These are phyloP conservation scores for Neohortaea acidophila DNA, from an alignment of 495 filamentous ascomycete genomes.

Conservation along the genomic window DNA sequence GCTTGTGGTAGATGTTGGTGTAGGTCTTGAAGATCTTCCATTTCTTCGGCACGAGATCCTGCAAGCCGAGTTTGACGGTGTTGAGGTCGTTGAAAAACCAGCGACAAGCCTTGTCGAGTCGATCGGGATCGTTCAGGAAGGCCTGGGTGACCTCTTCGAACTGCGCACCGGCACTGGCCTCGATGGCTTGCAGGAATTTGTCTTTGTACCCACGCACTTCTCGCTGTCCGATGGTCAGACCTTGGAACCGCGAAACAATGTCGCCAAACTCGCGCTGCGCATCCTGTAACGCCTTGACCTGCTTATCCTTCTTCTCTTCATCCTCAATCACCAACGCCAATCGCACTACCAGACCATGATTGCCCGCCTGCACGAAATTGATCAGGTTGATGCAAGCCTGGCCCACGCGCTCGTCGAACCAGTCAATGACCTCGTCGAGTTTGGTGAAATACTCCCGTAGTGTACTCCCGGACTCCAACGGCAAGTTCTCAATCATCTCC, in stretches of 20 bases:
- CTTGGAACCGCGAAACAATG: constrained; percentile 81
- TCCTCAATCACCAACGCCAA: constrained; percentile 84
- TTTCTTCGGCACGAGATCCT: constrained; percentile 79
- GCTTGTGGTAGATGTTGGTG: constrained; percentile 70
- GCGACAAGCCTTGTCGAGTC: constrained; percentile 64
- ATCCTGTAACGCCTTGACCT: constrained; percentile 77
- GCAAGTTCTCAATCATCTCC: constrained; percentile 29
- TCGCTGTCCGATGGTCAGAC: constrained; percentile 80
- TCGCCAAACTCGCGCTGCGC: constrained; percentile 91
- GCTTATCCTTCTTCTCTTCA: constrained; percentile 89
- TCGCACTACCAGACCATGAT: constrained; percentile 75
- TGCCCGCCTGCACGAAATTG: constrained; percentile 65
- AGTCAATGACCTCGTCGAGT: constrained; percentile 74
- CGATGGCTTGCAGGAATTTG: constrained; percentile 72
- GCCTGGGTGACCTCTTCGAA: constrained; percentile 57
- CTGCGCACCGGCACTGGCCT: constrained; percentile 52
- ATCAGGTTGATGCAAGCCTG: constrained; percentile 81
- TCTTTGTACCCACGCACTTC: constrained; percentile 92
- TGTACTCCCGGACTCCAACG: constrained; percentile 49
- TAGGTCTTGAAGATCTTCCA: constrained; percentile 94
- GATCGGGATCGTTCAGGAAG: constrained; percentile 70
- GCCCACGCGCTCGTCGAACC: constrained; percentile 91
- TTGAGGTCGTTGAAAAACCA: constrained; percentile 98
- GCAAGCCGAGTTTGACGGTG: constrained; percentile 80
- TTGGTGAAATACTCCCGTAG: constrained; percentile 75